A percentile compares a stretch with the other conserved stretches of the same genome.
These are phyloP conservation scores for Arabis hirsuta DNA, from an alignment of 345 rosid species.

Conservation along the genomic window DNA sequence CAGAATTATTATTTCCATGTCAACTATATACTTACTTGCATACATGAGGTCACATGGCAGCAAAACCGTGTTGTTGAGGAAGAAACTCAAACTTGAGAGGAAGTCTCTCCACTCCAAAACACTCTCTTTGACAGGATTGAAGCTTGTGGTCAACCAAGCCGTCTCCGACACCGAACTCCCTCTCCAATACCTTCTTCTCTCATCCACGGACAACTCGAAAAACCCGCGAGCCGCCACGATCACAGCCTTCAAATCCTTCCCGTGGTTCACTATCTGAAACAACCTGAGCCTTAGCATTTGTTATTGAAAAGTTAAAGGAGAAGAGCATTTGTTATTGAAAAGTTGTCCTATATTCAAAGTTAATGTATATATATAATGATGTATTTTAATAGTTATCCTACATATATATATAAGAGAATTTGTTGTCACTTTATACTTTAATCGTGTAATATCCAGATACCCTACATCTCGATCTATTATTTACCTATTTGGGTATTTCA, in stretches of 20 bases:
- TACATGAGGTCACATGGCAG: slow-evolving; percentile 37
- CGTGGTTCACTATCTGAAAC: slow-evolving; percentile 46
- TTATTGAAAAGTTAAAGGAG: no score
- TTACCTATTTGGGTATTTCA: no score
- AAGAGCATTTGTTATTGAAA: no score
- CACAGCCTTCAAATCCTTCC: slow-evolving; percentile 42
- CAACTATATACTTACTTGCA: slow-evolving; percentile 39
- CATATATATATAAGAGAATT: no score
- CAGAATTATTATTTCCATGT: background rate
- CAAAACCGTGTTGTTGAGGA: slow-evolving; percentile 29
- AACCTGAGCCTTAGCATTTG: slow-evolving; percentile 35
- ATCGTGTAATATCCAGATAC: no score
- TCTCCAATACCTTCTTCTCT: slow-evolving; percentile 47
- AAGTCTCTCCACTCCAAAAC: slow-evolving; percentile 59
- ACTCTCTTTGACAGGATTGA: slow-evolving; percentile 39
- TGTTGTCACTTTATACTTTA: no score
- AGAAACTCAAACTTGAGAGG: slow-evolving; percentile 46
- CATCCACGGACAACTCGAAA: slow-evolving; percentile 45
- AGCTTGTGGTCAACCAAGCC: slow-evolving; percentile 44
- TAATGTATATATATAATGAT: no score
- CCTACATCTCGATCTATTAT: no score
- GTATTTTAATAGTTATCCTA: no score
- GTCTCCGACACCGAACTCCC: slow-evolving; percentile 43
- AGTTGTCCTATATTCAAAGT: no score
- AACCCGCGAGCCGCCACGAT: slow-evolving; percentile 46